These are phyloP conservation scores for Tolypocladium tundrense DNA, from an alignment of 2,329 filamentous ascomycete genomes.

Conservation along the genomic window DNA sequence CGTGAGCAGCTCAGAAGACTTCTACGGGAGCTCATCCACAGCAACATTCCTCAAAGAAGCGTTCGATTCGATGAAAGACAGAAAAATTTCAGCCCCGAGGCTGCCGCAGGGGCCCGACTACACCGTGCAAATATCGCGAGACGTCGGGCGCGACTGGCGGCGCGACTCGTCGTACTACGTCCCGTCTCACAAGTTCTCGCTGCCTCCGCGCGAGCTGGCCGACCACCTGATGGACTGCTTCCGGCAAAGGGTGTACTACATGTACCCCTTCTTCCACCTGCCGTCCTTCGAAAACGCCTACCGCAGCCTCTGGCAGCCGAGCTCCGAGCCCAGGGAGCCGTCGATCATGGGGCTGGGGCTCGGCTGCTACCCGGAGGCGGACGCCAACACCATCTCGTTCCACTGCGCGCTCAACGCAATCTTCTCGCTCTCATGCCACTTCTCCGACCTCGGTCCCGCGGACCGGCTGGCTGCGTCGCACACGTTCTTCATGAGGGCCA, in stretches of 20 bases:
- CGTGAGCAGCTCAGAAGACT: conserved; percentile 2
- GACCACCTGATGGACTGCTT: conserved; percentile 29
- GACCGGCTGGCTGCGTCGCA: neutral
- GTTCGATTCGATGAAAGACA: conserved; percentile 14
- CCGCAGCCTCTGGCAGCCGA: conserved; percentile 23
- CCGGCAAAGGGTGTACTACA: conserved; percentile 26
- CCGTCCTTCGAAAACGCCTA: conserved; percentile 29
- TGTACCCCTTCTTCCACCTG: conserved; percentile 33
- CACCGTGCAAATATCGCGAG: neutral
- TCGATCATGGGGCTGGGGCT: conserved; percentile 18
- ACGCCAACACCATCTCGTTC: conserved; percentile 22
- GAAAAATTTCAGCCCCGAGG: neutral
- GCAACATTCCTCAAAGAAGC: conserved; percentile 29
- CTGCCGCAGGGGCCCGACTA: neutral
- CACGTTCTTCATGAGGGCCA: neutral
- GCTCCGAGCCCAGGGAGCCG: neutral
- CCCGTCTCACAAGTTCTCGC: conserved; percentile 14
- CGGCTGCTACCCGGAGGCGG: conserved; percentile 13
- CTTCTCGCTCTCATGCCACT: neutral
- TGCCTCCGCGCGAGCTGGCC: conserved; percentile 29
- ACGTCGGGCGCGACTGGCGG: conserved; percentile 2
- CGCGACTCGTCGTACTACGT: conserved; percentile 5
- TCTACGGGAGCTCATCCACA: conserved; percentile 5
- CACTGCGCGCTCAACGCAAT: conserved; percentile 17
- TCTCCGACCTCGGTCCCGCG: neutral